phyloP scores from a whole-genome alignment of 345 rosid genomes.

The Salix caprea region DNA sequence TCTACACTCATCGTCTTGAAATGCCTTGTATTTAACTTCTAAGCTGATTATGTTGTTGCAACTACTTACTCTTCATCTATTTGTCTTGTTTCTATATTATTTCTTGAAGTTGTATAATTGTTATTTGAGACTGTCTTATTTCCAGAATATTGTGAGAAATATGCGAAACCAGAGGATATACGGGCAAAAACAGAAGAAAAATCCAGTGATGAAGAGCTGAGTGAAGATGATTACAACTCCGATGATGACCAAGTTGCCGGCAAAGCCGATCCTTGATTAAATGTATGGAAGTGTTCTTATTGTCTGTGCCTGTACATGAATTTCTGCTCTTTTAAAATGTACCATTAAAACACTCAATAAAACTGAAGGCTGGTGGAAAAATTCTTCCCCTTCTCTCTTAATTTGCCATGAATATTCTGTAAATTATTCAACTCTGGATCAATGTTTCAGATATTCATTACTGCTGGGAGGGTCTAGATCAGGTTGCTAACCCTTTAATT shows the following conservation, averaged over 20 bases:
- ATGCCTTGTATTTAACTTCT: background rate
- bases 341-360: background rate
- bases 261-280: slow-evolving; percentile 64
- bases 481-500: background rate
- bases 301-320: slow-evolving; percentile 44
- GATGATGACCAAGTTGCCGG: slow-evolving; percentile 75
- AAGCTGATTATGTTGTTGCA: background rate
- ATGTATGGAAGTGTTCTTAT: background rate
- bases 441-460: slow-evolving; percentile 27
- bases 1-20: background rate
- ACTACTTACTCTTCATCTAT: background rate
- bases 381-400: slow-evolving; percentile 27
- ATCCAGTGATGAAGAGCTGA: slow-evolving; percentile 86
- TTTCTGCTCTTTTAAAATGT: slow-evolving; percentile 33
- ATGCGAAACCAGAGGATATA: slow-evolving; percentile 75
- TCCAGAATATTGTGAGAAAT: slow-evolving; percentile 78
- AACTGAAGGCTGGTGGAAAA: slow-evolving; percentile 31
- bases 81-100: background rate
- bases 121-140: slow-evolving; percentile 1
- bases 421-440: slow-evolving; percentile 31
- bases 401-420: slow-evolving; percentile 38
- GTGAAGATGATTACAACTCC: slow-evolving; percentile 69
- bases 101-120: background rate
- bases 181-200: slow-evolving; percentile 50
- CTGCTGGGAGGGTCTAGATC: slow-evolving; percentile 5